These are phyloP conservation scores for Blastobotrys parvus DNA, from an alignment of 805 yeast genomes.

Conservation along the genomic window DNA sequence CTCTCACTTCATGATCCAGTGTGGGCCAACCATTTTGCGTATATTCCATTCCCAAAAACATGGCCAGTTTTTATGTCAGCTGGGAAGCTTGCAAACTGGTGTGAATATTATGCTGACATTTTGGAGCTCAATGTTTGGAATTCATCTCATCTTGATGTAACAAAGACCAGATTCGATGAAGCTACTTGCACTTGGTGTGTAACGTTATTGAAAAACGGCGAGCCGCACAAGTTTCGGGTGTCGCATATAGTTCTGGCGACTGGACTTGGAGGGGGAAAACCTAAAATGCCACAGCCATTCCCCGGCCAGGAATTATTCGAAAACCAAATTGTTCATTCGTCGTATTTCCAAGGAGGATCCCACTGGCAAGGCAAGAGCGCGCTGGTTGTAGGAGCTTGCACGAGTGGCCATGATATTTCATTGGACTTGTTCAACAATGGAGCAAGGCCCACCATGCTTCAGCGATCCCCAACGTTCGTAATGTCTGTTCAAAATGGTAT, in stretches of 20 bases:
- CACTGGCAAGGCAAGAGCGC: slow-evolving; percentile 36
- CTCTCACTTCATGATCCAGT: slow-evolving; percentile 40
- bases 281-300: slow-evolving; percentile 35
- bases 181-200: slow-evolving; percentile 30
- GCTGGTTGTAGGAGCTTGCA: slow-evolving; percentile 39
- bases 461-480: slow-evolving; percentile 39
- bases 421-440: slow-evolving; percentile 40
- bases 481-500: slow-evolving; percentile 32
- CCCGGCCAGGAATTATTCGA: slow-evolving; percentile 32
- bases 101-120: slow-evolving; percentile 34
- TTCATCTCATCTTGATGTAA: slow-evolving; percentile 24
- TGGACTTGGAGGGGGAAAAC: slow-evolving; percentile 38
- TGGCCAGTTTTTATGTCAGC: slow-evolving; percentile 39
- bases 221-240: slow-evolving; percentile 10
- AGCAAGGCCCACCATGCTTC: slow-evolving; percentile 36
- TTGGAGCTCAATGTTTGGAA: slow-evolving; percentile 36
- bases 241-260: slow-evolving; percentile 37
- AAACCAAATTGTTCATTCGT: slow-evolving; percentile 36
- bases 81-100: slow-evolving; percentile 38
- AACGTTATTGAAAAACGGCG: slow-evolving; percentile 22
- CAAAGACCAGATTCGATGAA: slow-evolving; percentile 26
- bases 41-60: slow-evolving; percentile 33
- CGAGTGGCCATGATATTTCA: slow-evolving; percentile 40
- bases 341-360: slow-evolving; percentile 35
- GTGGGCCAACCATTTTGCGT: slow-evolving; percentile 36